Evolutionary conservation across 2,329 filamentous ascomycete genomes (phyloP), one percentile per base, ranked within the genome.

Genomic region (Colletotrichum phormii): DNA sequence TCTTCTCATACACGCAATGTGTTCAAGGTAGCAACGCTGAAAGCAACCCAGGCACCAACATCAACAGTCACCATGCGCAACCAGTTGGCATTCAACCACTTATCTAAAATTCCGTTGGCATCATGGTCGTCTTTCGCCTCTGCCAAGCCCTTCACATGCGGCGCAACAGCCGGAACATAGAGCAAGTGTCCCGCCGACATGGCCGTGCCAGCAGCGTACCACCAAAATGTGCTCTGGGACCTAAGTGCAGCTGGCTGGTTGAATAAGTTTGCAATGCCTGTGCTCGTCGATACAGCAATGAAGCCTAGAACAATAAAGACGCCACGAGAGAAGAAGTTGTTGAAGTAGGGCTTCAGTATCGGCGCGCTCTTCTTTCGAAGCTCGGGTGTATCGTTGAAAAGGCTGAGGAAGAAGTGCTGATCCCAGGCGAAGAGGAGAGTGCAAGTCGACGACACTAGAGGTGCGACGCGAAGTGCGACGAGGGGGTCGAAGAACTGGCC

Each of bases 121-220:
- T 69, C n/a, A 12, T 15, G 24, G 7, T 22, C 46, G 13, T 42
- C 42, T 13, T 68, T 51, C 1, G 58, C 64, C 11, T 59, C 64
- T 2, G 46, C n/a, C 1, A 68, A 12, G 4, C 37, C 42, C 42
- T 63, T 37, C 8, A 72, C 64, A 9, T 51, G 35, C 5, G 69
- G 69, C 13, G 69, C 64, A 6, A 72, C 51, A n/a, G 49, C 4
- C 2, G 80, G 80, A 13, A 78, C 80, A 55, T 81, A 82, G 2
- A 77, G 75, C 64, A 82, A 76, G 61, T 82, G 81, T 2, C 74
- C 74, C 11, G 79, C 42, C 0, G 79, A 77, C n/a, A 82, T 65
- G 0, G 75, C 74, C 29, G 78, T 77, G 7, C 80, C 80, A 1
- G 76, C 77, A 1, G 71, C 77, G 55, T 82, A 83, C 79, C 77